Evolutionary conservation across 2,329 filamentous ascomycete genomes (phyloP).

Genomic region (Calonectria fujianensis): DNA sequence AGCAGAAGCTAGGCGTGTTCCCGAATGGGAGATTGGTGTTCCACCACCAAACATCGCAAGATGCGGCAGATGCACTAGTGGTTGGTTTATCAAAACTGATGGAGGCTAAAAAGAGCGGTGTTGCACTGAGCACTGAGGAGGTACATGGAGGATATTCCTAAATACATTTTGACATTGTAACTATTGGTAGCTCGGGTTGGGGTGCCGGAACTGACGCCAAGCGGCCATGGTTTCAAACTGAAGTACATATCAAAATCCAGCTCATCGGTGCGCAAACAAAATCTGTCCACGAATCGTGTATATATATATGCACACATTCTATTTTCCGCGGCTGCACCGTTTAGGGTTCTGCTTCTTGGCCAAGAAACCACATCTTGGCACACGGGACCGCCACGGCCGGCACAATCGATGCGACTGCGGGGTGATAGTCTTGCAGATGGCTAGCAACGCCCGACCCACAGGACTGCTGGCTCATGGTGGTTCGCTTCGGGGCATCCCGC

Average conservation of each 20-base stretch:
- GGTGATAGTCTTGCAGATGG: conserved; percentile 28
- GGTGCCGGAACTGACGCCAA: no score
- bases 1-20: conserved; percentile 37
- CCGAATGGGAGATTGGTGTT: conserved; percentile 38
- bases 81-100: conserved; percentile 31
- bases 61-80: conserved; percentile 26
- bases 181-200: background rate
- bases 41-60: conserved; percentile 37
- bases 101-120: conserved; percentile 33
- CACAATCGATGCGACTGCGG: conserved; percentile 6
- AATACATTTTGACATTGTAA: background rate
- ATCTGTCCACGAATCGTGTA: no score
- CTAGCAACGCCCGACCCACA: conserved; percentile 30
- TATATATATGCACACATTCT: background rate
- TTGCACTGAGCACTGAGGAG: conserved; percentile 24
- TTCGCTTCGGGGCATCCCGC: conserved; percentile 18
- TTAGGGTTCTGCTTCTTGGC: conserved; percentile 2
- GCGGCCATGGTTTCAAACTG: background rate
- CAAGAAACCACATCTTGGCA: conserved; percentile 9
- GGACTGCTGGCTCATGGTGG: conserved; percentile 9
- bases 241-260: background rate
- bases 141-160: conserved; percentile 38
- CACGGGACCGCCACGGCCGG: background rate
- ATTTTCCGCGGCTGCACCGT: background rate
- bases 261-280: background rate